phyloP scores from a whole-genome alignment of 768 basidiomycete genomes.

The Hygrophoropsis aurantiaca region DNA sequence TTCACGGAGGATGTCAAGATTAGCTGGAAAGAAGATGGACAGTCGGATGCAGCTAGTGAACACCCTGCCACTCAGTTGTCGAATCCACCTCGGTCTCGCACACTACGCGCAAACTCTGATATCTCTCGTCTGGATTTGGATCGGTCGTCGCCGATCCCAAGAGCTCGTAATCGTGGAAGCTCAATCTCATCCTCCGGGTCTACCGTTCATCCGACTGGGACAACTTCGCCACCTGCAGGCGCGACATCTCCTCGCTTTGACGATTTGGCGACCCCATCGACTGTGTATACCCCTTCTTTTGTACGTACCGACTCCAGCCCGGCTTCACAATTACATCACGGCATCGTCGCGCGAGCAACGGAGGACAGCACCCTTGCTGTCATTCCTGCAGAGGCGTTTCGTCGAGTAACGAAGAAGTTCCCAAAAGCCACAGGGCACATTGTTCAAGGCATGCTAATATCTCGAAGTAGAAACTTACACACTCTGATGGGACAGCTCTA shows the following conservation, averaged over 20 bases:
- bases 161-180: conserved; percentile 41
- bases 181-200: conserved; percentile 71
- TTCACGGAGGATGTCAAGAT: conserved; percentile 95
- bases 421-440: conserved; percentile 97
- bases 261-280: conserved; percentile 5
- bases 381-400: conserved; percentile 96
- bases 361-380: conserved; percentile 97
- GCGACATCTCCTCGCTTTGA: conserved; percentile 8
- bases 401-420: conserved; percentile 90
- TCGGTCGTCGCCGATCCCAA: conserved; percentile 13
- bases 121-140: conserved; percentile 58
- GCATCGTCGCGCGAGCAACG: conserved; percentile 88
- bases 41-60: conserved; percentile 26
- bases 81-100: conserved; percentile 23
- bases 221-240: conserved; percentile 19
- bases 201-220: conserved; percentile 55
- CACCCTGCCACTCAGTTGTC: conserved; percentile 19
- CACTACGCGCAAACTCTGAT: conserved; percentile 57
- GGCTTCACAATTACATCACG: conserved; percentile 48
- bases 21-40: conserved; percentile 79
- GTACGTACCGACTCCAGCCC: conserved; percentile 23
- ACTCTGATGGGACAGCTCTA: conserved; percentile 8
- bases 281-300: conserved; percentile 20
- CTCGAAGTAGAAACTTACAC: conserved; percentile 4
- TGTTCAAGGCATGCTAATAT: conserved; percentile 67